A percentile compares a stretch with the other conserved stretches of the same genome.
phyloP scores from a whole-genome alignment of 2,329 filamentous ascomycete genomes.

The Talaromyces sp. region DNA sequence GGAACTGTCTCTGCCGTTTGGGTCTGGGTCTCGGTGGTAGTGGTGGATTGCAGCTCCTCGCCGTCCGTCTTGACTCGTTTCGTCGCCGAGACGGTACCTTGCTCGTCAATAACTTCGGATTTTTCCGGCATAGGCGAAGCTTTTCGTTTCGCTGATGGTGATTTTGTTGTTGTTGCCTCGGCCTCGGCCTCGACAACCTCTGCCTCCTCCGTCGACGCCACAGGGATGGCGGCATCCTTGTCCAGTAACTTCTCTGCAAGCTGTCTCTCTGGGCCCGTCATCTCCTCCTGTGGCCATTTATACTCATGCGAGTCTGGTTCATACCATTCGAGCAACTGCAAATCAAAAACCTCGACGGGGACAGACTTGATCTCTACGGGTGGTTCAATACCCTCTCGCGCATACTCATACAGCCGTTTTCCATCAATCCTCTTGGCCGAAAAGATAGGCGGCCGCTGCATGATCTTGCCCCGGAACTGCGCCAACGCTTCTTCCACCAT shows the following conservation, averaged over 20 bases:
- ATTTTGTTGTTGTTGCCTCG: not conserved
- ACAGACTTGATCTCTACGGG: constrained; percentile 79
- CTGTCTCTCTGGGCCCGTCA: constrained; percentile 67
- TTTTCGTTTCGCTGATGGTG: constrained; percentile 27
- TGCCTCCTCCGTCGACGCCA: constrained; percentile 23
- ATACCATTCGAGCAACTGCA: constrained; percentile 79
- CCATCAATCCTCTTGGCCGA: constrained; percentile 90
- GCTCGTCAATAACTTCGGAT: not conserved
- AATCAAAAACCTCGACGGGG: constrained; percentile 69
- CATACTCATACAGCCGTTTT: constrained; percentile 94
- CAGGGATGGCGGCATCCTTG: constrained; percentile 27
- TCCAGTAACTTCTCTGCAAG: constrained; percentile 65
- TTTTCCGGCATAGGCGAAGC: constrained; percentile 22
- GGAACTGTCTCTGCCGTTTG: not conserved
- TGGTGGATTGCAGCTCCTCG: constrained; percentile 12
- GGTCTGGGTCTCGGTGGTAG: not conserved
- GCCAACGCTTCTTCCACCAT: constrained; percentile 69
- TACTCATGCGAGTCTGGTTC: constrained; percentile 76
- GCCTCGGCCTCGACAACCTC: constrained; percentile 14
- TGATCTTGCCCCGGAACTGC: constrained; percentile 74
- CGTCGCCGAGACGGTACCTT: not conserved
- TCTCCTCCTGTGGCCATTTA: constrained; percentile 75
- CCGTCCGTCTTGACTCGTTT: constrained; percentile 8
- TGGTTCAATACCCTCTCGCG: constrained; percentile 79
- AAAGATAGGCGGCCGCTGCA: constrained; percentile 88